Conservation (phyloP, 345 rosid genomes). For the Draba incana region DNA sequence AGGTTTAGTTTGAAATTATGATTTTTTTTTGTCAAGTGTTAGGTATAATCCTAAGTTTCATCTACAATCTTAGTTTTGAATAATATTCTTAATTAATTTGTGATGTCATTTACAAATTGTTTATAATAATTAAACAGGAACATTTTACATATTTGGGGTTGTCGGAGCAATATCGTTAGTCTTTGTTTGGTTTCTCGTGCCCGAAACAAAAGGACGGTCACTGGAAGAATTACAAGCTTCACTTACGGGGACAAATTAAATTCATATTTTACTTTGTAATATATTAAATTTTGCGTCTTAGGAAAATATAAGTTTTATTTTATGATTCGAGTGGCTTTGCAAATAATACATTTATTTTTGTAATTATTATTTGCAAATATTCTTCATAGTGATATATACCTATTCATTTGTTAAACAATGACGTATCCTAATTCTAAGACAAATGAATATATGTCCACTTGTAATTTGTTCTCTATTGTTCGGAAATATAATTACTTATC, state of each 20-base stretch:
- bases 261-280: neutral
- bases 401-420: neutral
- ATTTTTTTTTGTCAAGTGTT: neutral
- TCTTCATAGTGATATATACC: neutral
- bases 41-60: too few relatives aligned
- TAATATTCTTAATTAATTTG: too few relatives aligned
- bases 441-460: neutral
- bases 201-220: constrained; percentile 68
- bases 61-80: neutral
- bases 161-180: constrained; percentile 38
- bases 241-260: constrained; percentile 28
- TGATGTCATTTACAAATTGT: neutral
- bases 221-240: constrained; percentile 64
- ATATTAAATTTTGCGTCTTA: neutral
- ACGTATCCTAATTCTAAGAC: neutral
- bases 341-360: constrained; percentile 10
- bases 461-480: too few relatives aligned
- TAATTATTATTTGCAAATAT: constrained; percentile 5
- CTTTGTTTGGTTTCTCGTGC: constrained; percentile 51
- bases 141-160: constrained; percentile 51
- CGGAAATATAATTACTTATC: too few relatives aligned
- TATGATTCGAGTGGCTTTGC: neutral
- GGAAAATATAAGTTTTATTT: neutral
- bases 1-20: neutral
- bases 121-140: constrained; percentile 39